Evolutionary conservation across 805 yeast genomes (phyloP).

Genomic region (Tetrapisispora pingtungensis): DNA sequence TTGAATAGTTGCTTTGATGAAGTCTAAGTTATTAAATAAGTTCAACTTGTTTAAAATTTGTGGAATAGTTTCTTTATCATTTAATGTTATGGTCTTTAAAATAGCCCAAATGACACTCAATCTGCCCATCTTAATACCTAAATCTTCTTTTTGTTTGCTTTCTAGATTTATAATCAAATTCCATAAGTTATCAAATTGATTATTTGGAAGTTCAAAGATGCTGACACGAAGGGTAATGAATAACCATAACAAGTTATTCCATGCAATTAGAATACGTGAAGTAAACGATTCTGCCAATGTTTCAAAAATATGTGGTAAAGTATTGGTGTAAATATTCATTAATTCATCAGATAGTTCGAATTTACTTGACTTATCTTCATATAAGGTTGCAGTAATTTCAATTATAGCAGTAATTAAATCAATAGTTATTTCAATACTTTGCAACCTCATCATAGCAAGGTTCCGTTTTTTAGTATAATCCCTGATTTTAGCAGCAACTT

Average conservation of each 20-base stretch:
- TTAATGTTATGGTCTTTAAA: slow-evolving; percentile 16
- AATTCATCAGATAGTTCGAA: slow-evolving; percentile 8
- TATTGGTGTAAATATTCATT: slow-evolving; percentile 9
- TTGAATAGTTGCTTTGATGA: slow-evolving; percentile 16
- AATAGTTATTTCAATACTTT: slow-evolving; percentile 57
- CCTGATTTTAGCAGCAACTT: slow-evolving; percentile 24
- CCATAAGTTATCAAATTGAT: slow-evolving; percentile 13
- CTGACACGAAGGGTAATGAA: slow-evolving; percentile 19
- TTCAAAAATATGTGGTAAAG: slow-evolving; percentile 31
- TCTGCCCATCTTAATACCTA: slow-evolving; percentile 28
- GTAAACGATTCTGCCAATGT: slow-evolving; percentile 40
- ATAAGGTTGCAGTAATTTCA: slow-evolving; percentile 40
- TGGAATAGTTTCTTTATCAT: slow-evolving; percentile 4
- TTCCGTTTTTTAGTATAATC: slow-evolving; percentile 33
- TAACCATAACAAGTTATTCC: slow-evolving; percentile 63
- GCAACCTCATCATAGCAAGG: slow-evolving; percentile 42
- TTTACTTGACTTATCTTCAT: slow-evolving; percentile 12
- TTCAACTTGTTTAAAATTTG: slow-evolving; percentile 9
- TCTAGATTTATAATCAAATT: slow-evolving; percentile 6
- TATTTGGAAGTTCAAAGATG: slow-evolving; percentile 14
- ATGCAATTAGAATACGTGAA: slow-evolving; percentile 48
- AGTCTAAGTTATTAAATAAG: slow-evolving; percentile 20
- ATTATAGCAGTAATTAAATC: slow-evolving; percentile 70
- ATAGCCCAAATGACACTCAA: slow-evolving; percentile 40
- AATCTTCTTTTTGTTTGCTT: slow-evolving; percentile 12